Conservation (phyloP, 208 protist species). For the Acanthamoeba quina region DNA sequence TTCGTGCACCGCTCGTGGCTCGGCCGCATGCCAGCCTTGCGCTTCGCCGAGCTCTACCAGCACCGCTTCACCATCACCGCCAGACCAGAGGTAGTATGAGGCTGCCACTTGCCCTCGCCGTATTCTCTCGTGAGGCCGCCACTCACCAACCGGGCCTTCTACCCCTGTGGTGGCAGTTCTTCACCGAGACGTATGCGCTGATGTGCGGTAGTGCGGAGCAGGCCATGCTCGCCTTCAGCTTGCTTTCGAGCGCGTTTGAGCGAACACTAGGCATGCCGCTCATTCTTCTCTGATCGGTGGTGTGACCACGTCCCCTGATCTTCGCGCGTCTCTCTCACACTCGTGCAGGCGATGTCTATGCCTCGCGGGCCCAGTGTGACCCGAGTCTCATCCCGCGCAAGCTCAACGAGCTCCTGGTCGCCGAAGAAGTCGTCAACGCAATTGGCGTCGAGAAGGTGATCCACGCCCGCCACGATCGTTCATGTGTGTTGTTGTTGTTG, state of each 20-base stretch:
- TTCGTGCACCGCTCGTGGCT: conserved; percentile 47
- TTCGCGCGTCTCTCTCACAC: background rate
- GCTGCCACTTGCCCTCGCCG: background rate
- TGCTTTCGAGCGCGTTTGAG: conserved; percentile 28
- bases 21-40: background rate
- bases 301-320: background rate
- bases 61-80: conserved; percentile 2
- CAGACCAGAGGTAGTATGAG: background rate
- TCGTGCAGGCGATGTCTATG: background rate
- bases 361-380: background rate
- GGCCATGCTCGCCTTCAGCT: conserved; percentile 14
- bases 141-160: background rate
- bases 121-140: background rate
- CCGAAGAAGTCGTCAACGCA: background rate
- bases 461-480: background rate
- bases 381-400: background rate
- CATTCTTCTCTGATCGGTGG: background rate
- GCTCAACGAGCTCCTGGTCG: conserved; percentile 51
- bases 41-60: conserved; percentile 17
- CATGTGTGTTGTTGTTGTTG: too few species aligned
- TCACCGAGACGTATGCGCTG: background rate
- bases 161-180: background rate
- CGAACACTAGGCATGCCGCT: background rate
- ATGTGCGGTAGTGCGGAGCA: conserved; percentile 4
- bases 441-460: conserved; percentile 22